Base-by-base conservation (phyloP, 768 basidiomycete species). In the Lactifluus pinguis region DNA sequence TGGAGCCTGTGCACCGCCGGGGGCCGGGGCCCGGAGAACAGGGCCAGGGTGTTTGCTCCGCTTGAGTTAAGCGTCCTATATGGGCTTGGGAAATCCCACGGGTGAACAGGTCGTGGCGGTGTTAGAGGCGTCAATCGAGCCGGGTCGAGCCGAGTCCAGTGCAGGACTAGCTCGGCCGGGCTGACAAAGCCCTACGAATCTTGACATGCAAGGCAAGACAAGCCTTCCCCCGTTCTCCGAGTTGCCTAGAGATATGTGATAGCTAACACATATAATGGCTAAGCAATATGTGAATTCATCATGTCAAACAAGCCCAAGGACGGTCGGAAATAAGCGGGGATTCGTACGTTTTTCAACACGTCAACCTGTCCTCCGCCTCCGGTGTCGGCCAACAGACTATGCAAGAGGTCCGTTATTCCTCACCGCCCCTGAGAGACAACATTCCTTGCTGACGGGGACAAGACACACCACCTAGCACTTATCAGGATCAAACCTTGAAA, bases 181-280 rank as follows among this genome's bases (percentile, higher is more conserved):
- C 45, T 47, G 29, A 49, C 49, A n/a, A 38, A 52, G 34, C 19
- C 19, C 3, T 49, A 30, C 13, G 6, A n/a, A 17, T 44, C 2
- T 14, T n/a, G 17, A 21, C 44, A n/a, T n/a, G n/a, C n/a, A 42
- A 34, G 25, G 25, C 25, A 25, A 25, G 25, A n/a, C n/a, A n/a
- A n/a, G n/a, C n/a, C 25, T 25, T 25, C 25, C 25, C 25, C 25
- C 25, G 25, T 45, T 49, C 39, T 51, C 55, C 41, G 19, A 48
- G 44, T 50, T 51, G 14, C 62, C 32, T 51, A 59, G 49, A 50
- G 65, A 39, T 58, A 49, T 52, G 55, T 65, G 25, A 25, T 44
- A 19, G 51, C 32, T 44, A 19, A 58, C 32, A 19, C 19, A 56
- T 45, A 25, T 25, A 25, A 25, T 25, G 39, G 34, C 57, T 25